Evolutionary conservation across 2,329 filamentous ascomycete genomes (phyloP).

Genomic region (Hymenoscyphus albidus): DNA sequence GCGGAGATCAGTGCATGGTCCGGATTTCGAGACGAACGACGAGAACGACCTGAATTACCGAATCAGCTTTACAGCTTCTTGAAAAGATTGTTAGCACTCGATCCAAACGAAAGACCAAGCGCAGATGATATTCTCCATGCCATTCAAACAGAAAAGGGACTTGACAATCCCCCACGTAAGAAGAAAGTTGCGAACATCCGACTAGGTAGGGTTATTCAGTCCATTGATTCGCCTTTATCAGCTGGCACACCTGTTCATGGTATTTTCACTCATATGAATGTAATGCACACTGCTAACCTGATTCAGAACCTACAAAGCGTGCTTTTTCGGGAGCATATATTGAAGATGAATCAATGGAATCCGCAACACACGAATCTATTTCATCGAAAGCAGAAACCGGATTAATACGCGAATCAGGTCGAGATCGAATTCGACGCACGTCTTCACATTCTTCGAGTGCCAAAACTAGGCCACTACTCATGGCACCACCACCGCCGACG

Average conservation of each 20-base stretch:
- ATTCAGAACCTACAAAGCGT: constrained; percentile 27
- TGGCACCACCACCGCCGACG: constrained; percentile 39
- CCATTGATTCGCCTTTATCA: constrained; percentile 33
- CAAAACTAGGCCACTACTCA: constrained; percentile 38
- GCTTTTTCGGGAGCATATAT: constrained; percentile 30
- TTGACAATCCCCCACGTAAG: constrained; percentile 29
- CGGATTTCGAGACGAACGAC: constrained; percentile 75
- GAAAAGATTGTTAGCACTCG: constrained; percentile 72
- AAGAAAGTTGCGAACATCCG: constrained; percentile 27
- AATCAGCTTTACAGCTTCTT: constrained; percentile 81
- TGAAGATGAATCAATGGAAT: constrained; percentile 28
- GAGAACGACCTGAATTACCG: constrained; percentile 76
- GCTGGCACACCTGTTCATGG: constrained; percentile 30
- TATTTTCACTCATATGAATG: constrained; percentile 11
- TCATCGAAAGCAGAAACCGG: constrained; percentile 15
- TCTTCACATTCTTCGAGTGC: constrained; percentile 6
- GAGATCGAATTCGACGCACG: constrained; percentile 2
- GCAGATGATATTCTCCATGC: constrained; percentile 73
- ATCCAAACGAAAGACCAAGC: constrained; percentile 72
- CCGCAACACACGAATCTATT: constrained; percentile 21
- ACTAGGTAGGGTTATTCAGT: constrained; percentile 31
- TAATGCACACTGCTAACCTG: constrained; percentile 7
- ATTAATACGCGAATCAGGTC: constrained; percentile 20
- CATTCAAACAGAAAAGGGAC: constrained; percentile 32
- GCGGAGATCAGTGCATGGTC: constrained; percentile 84